Evolutionary conservation across 2,329 filamentous ascomycete species (phyloP), one percentile per base, ranked within the genome.

Genomic region (Colletotrichum sp.): DNA sequence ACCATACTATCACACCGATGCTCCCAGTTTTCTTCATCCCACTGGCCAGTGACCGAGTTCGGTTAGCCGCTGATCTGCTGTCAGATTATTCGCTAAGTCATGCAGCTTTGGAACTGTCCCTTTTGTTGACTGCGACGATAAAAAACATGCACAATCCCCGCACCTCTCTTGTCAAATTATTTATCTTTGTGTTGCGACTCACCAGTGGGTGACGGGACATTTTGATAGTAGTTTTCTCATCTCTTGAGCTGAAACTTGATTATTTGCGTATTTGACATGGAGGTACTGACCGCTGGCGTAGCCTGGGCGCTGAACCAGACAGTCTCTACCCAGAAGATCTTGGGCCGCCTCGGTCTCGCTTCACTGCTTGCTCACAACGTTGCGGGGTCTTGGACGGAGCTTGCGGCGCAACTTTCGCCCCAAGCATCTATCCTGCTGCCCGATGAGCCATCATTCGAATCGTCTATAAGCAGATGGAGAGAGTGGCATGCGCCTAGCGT

Each of bases 401-500:
- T 73, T 12, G 63, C 64, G 6, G 5, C 64, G n/a, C 10, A 64
- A 8, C 55, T 73, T 4, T 69, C 71, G 15, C 26, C 71, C 13
- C n/a, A 44, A 13, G 71, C 71, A 15, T 69, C 71, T 6, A 24
- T 73, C 4, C 15, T 69, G 8, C 21, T 73, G 12, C 71, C 57
- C 0, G 15, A 55, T 15, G 71, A 69, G 7, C 21, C 65, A 8
- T 36, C 39, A 5, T 73, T 73, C 15, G 5, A 8, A 1, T 24
- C 16, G 5, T 26, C 36, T 3, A 26, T 18, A 18, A 44, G 7
- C 24, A 66, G 72, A n/a, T 75, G 72, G 72, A 49, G 72, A 5
- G 72, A 75, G 18, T 71, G 67, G 72, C 67, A 75, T 15, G 62
- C 72, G 6, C 75, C 75, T 5, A 62, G 70, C 15, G 32, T 67